These are phyloP conservation scores for Saposhnikovia divaricata DNA, from an alignment of 129 eudicot species.

Conservation along the genomic window DNA sequence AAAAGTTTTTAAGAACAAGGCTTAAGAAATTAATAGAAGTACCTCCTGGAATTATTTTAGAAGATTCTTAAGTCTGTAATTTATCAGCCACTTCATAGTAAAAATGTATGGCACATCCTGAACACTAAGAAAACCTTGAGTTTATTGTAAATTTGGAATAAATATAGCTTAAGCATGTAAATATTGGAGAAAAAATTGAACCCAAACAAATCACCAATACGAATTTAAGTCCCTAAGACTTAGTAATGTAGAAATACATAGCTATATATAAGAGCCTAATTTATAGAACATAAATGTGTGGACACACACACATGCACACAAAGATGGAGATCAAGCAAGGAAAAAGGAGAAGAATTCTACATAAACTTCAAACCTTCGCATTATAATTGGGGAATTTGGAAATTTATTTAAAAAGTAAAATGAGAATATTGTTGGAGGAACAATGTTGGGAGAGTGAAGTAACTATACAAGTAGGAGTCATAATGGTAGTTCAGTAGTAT, in stretches of 20 bases:
- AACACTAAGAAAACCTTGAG: neutral
- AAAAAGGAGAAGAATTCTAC: neutral
- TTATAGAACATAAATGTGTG: neutral
- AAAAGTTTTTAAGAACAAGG: neutral
- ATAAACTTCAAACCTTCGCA: neutral
- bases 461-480: no score
- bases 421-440: neutral
- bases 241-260: no score
- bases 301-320: neutral
- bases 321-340: neutral
- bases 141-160: conserved; percentile 1
- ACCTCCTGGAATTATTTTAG: conserved; percentile 63
- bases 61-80: conserved; percentile 51
- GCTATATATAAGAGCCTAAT: neutral
- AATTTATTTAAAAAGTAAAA: neutral
- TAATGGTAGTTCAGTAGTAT: no score
- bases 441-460: no score
- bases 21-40: neutral
- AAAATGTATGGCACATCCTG: conserved; percentile 42
- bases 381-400: neutral
- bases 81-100: conserved; percentile 47
- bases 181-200: conserved; percentile 9
- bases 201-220: neutral
- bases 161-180: conserved; percentile 9
- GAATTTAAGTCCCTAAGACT: no score